Conservation (phyloP, 2,329 filamentous ascomycete species). For the Xylariaceae sp. region DNA sequence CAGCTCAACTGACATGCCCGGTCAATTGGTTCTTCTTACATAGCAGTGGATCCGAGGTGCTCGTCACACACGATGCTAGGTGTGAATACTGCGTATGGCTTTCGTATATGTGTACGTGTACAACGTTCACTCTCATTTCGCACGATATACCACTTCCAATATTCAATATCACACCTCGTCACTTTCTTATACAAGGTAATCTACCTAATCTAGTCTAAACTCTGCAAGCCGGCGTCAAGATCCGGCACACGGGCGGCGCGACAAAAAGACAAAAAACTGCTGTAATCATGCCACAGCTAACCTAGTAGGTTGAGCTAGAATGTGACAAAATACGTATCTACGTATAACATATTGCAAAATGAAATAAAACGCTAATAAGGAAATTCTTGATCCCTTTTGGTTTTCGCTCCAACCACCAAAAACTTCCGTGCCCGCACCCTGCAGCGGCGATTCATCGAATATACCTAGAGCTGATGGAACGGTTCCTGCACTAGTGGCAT, state of each 20-base stretch:
- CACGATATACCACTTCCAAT: background rate
- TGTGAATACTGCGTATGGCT: too few species aligned
- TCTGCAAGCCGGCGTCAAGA: too few species aligned
- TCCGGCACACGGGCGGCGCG: background rate
- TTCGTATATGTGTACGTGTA: too few species aligned
- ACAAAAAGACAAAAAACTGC: too few species aligned
- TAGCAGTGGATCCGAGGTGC: background rate
- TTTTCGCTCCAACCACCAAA: conserved; percentile 1
- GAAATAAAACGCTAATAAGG: too few species aligned
- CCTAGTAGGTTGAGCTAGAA: too few species aligned
- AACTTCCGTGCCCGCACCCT: conserved; percentile 11
- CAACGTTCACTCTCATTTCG: background rate
- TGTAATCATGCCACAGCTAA: too few species aligned
- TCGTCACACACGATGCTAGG: background rate
- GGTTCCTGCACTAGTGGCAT: conserved; percentile 26
- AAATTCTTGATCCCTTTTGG: too few species aligned
- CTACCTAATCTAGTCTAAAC: too few species aligned
- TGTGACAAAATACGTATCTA: too few species aligned
- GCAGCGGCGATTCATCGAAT: conserved; percentile 4
- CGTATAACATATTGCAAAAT: too few species aligned
- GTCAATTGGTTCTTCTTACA: conserved; percentile 17
- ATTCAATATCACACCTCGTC: background rate
- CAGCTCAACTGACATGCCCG: conserved; percentile 26
- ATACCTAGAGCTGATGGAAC: conserved; percentile 7
- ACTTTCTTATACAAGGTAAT: background rate